These are phyloP conservation scores for Pseudogymnoascus sp. DNA, from an alignment of 2,329 filamentous ascomycete species.

Conservation along the genomic window DNA sequence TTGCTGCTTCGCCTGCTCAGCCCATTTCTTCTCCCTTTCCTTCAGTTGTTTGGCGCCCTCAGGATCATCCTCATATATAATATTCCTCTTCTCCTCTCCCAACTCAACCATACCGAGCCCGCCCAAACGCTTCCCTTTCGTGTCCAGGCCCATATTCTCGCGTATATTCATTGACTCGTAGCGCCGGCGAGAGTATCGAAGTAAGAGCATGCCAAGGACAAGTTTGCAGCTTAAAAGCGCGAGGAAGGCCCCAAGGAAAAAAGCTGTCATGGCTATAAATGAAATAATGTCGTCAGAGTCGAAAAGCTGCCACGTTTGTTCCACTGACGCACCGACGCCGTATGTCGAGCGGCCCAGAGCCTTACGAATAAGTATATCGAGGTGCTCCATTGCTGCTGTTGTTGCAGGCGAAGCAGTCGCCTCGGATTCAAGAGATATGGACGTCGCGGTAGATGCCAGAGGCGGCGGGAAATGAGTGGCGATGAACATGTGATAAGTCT, in stretches of 20 bases:
- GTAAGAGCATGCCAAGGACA: conserved; percentile 76
- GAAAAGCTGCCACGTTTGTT: conserved; percentile 26
- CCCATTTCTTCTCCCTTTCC: conserved; percentile 55
- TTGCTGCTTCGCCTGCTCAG: conserved; percentile 48
- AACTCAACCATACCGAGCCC: conserved; percentile 83
- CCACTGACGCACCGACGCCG: conserved; percentile 31
- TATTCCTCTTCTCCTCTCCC: conserved; percentile 73
- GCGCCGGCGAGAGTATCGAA: conserved; percentile 69
- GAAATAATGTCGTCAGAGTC: conserved; percentile 65
- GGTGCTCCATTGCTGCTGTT: conserved; percentile 67
- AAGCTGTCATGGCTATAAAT: conserved; percentile 69
- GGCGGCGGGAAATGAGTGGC: conserved; percentile 76
- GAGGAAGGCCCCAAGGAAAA: conserved; percentile 79
- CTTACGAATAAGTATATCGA: conserved; percentile 69
- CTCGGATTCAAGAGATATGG: conserved; percentile 53
- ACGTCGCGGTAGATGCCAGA: conserved; percentile 56
- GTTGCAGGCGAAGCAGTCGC: conserved; percentile 63
- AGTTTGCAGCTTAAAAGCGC: conserved; percentile 79
- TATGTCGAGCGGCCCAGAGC: conserved; percentile 70
- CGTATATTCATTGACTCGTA: conserved; percentile 73
- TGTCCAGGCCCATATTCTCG: conserved; percentile 51
- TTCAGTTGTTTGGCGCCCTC: conserved; percentile 57
- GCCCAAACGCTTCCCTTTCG: conserved; percentile 67
- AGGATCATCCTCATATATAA: conserved; percentile 79
- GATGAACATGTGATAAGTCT: conserved; percentile 98